phyloP scores from a whole-genome alignment of 495 filamentous ascomycete species.

The Neurospora sp. region DNA sequence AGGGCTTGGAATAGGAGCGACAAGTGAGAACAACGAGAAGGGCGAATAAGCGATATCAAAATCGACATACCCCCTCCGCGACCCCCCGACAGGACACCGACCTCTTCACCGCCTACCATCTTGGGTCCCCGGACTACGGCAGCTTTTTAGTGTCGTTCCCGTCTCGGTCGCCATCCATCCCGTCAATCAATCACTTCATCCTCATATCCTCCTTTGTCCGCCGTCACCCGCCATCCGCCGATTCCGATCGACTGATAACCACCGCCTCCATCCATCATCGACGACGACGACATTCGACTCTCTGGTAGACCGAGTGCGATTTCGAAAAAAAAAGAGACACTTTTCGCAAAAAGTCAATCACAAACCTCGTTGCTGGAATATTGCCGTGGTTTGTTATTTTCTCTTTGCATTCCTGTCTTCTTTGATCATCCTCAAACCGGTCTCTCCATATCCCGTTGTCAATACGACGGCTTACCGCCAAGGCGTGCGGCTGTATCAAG shows the following conservation, averaged over 20 bases:
- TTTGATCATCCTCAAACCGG: background rate
- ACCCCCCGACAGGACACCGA: background rate
- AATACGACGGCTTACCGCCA: constrained; percentile 1
- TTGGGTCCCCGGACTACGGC: background rate
- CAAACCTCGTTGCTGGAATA: constrained; percentile 30
- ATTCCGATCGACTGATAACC: background rate
- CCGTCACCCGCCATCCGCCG: background rate
- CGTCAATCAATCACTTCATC: background rate
- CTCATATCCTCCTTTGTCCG: background rate
- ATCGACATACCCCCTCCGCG: background rate
- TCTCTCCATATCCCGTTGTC: background rate
- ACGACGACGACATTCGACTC: background rate
- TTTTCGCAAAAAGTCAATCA: constrained; percentile 9
- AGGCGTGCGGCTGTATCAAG: background rate
- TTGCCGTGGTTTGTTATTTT: constrained; percentile 20
- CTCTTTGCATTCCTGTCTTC: constrained; percentile 8
- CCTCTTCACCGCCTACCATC: background rate
- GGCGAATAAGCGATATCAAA: background rate
- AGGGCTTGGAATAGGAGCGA: background rate
- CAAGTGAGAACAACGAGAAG: background rate
- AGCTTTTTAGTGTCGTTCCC: background rate
- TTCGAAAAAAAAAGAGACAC: background rate
- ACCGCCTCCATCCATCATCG: background rate
- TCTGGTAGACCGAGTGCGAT: constrained; percentile 1
- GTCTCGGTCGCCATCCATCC: background rate